A percentile compares a stretch with the other conserved stretches of the same genome.
phyloP scores from a whole-genome alignment of 148 eudicot genomes.

The Nepenthes mirabilis region DNA sequence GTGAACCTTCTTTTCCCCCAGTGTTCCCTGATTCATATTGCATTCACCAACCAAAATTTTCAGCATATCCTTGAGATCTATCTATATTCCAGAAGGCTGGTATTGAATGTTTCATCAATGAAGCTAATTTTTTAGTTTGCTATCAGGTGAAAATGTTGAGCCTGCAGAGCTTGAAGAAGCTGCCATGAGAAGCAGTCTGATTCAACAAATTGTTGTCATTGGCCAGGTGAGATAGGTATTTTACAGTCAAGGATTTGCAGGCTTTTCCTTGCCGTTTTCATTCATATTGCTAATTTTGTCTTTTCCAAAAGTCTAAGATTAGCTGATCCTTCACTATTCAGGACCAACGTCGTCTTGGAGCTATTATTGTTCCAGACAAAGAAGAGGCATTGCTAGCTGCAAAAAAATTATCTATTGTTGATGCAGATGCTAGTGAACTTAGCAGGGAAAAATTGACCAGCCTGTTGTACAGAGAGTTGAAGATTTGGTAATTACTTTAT shows the following conservation, averaged over 20 bases:
- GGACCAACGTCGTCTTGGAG: conserved; percentile 94
- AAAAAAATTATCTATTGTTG: conserved; percentile 30
- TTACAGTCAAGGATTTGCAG: neutral
- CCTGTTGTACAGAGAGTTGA: conserved; percentile 47
- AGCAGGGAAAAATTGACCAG: conserved; percentile 35
- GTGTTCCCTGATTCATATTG: too few relatives aligned
- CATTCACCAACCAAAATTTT: too few relatives aligned
- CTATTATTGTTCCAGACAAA: conserved; percentile 79
- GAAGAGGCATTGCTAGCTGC: conserved; percentile 55
- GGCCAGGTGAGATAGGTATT: conserved; percentile 55
- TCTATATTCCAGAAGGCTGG: neutral
- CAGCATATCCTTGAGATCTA: too few relatives aligned
- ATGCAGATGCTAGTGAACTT: conserved; percentile 34
- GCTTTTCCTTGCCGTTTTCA: neutral
- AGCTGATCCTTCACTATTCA: conserved; percentile 8
- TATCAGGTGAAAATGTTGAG: conserved; percentile 92
- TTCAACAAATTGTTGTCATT: conserved; percentile 77
- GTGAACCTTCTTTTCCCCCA: too few relatives aligned
- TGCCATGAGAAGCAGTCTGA: conserved; percentile 71
- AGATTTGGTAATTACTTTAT: conserved; percentile 38
- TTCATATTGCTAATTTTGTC: neutral
- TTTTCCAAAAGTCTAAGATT: neutral
- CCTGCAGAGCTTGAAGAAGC: conserved; percentile 92
- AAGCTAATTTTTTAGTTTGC: neutral
- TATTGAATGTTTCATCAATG: neutral